Percentiles rank a stretch among this genome's conserved stretches.
Evolutionary conservation across 441 rosid genomes (phyloP).

Genomic region (Aquilaria agallochum): DNA sequence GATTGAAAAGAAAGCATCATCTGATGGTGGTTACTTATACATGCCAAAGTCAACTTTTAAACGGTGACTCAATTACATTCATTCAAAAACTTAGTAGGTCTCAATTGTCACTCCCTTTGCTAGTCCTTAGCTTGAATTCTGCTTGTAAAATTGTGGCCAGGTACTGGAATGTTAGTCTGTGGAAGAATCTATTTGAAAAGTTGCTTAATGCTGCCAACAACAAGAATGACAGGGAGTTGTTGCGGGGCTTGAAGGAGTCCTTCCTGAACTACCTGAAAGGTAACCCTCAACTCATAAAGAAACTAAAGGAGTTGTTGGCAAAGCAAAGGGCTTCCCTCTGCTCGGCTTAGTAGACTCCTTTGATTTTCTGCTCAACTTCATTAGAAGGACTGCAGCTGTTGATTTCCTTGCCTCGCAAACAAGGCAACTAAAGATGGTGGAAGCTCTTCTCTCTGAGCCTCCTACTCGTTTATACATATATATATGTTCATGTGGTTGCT

Average conservation of each 20-base stretch:
- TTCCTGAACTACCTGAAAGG: constrained; percentile 55
- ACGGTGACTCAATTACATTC: constrained; percentile 40
- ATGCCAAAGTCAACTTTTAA: constrained; percentile 58
- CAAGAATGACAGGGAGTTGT: constrained; percentile 37
- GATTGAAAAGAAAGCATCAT: constrained; percentile 43
- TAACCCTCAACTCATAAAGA: constrained; percentile 48
- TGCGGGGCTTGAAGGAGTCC: constrained; percentile 52
- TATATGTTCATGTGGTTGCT: no score
- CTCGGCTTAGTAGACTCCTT: constrained; percentile 30
- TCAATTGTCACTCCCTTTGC: neutral
- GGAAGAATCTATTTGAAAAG: constrained; percentile 66
- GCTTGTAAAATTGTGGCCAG: constrained; percentile 29
- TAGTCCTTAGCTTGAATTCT: neutral
- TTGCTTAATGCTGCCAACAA: constrained; percentile 51
- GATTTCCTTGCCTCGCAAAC: neutral
- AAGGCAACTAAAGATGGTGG: no score
- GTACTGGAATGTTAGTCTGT: constrained; percentile 78
- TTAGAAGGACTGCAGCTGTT: neutral
- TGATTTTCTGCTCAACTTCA: neutral
- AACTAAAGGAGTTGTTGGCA: constrained; percentile 58
- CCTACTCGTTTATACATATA: neutral
- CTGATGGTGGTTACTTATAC: constrained; percentile 42
- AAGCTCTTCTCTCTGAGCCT: no score
- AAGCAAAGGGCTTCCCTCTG: constrained; percentile 72
- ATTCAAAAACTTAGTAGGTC: neutral